Base-by-base conservation (phyloP, 2,329 filamentous ascomycete species). In the Beauveria brongniartii region DNA sequence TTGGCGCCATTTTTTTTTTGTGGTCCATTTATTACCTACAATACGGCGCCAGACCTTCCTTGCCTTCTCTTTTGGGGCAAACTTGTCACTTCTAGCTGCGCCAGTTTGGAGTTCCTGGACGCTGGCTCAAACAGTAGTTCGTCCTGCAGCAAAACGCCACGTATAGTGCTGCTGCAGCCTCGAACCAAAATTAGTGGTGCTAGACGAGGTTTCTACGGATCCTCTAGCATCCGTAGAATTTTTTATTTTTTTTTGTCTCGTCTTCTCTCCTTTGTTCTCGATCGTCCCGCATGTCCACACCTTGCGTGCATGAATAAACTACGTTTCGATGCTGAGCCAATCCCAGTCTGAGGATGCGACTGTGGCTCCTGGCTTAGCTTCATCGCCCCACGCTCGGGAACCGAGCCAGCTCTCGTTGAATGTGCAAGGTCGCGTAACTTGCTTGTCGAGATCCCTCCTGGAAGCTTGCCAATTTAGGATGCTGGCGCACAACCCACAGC, bases 61-160 rank as follows among this genome's bases (percentile, higher is more conserved):
- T 41, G 55, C 44, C 46, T 52, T 59, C 55, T 55, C 59, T 64
- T 55, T 61, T 18, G 40, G 26, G 24, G 24, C 24, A 26, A 40
- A 55, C n/a, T 12, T 12, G 20, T 26, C 20, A 5, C n/a, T 44
- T 44, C 5, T 12, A 22, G 10, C n/a, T 16, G n/a, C 26, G 24
- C 16, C 24, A 37, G 10, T 37, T 5, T 14, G 5, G 12, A 37
- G 16, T 18, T 16, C 8, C 16, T 14, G 9, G 43, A 40, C 54
- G 54, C 54, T 26, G 54, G 43, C 37, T 56, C 54, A 44, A 28
- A 44, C 43, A 28, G 41, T 30, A 8, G 53, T 46, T 55, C 24
- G 41, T 44, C 34, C 34, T 1, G 34, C 34, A 37, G 34, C 34
- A 37, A 2, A 37, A 37, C 34, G 34, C 40, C n/a, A n/a, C 40